phyloP scores from a whole-genome alignment of 306 rosid species.

The Malus asiatica region DNA sequence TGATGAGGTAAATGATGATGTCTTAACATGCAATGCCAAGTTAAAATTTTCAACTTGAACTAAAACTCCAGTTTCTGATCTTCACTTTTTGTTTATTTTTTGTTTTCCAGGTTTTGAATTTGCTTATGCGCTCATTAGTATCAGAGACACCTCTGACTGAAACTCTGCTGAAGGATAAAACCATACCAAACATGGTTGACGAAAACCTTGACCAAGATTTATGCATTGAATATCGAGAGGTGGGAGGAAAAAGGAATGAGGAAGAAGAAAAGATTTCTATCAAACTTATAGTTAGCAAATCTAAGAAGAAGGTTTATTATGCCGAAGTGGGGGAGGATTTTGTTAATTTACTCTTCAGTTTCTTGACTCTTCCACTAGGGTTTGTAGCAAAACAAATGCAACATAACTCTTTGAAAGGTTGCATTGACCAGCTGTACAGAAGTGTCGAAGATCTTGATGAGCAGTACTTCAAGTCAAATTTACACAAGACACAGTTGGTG shows the following conservation, averaged over 20 bases:
- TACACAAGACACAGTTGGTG: neutral
- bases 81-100: too few species aligned
- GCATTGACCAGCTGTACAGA: neutral
- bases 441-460: neutral
- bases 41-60: too few species aligned
- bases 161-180: too few species aligned
- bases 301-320: neutral
- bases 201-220: too few species aligned
- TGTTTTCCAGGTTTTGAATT: too few species aligned
- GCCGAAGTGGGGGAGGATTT: conserved; percentile 10
- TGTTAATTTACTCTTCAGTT: conserved; percentile 11
- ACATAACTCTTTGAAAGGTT: neutral
- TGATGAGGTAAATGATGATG: neutral
- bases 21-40: neutral
- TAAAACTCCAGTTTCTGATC: too few species aligned
- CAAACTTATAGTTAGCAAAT: neutral
- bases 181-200: too few species aligned
- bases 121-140: too few species aligned
- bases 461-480: neutral
- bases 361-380: conserved; percentile 9
- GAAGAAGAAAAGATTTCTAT: neutral
- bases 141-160: too few species aligned
- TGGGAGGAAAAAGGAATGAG: too few species aligned
- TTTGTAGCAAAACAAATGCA: neutral
- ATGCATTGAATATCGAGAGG: too few species aligned